phyloP scores from a whole-genome alignment of 169 alveolate genomes.

The Plasmodium relictum region DNA sequence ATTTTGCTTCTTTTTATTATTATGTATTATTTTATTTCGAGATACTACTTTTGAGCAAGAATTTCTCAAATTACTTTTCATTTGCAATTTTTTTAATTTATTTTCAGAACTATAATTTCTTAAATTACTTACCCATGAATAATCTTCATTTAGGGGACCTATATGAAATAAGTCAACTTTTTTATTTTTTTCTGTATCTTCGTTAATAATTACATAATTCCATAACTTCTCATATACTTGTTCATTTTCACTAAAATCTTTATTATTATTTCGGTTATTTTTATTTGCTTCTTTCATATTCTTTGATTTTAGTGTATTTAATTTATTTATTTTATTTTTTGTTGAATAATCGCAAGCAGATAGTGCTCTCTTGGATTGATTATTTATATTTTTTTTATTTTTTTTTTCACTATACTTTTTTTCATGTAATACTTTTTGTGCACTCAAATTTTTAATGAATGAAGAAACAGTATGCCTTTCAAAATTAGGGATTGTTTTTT shows the following conservation, averaged over 20 bases:
- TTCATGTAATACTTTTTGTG: slow-evolving; percentile 27
- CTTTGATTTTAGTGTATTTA: background rate
- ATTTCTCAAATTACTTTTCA: background rate
- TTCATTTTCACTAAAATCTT: background rate
- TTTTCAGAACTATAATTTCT: slow-evolving; percentile 30
- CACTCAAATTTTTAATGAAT: slow-evolving; percentile 57
- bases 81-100: background rate
- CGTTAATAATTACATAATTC: background rate
- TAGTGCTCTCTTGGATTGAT: slow-evolving; percentile 1
- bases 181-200: background rate
- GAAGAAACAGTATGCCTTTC: slow-evolving; percentile 73
- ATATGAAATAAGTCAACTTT: slow-evolving; percentile 28
- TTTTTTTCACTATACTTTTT: slow-evolving; percentile 10
- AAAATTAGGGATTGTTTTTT: slow-evolving; percentile 36
- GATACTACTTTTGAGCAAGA: background rate
- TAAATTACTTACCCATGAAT: slow-evolving; percentile 44
- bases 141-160: slow-evolving; percentile 22
- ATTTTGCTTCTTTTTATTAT: background rate
- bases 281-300: background rate
- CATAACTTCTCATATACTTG: slow-evolving; percentile 2
- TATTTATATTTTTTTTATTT: background rate
- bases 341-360: background rate
- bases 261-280: background rate
- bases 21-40: background rate
- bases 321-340: slow-evolving; percentile 1